Evolutionary conservation across 75 land plant species (phyloP).

Genomic region (Adiantum capillusveneris): DNA sequence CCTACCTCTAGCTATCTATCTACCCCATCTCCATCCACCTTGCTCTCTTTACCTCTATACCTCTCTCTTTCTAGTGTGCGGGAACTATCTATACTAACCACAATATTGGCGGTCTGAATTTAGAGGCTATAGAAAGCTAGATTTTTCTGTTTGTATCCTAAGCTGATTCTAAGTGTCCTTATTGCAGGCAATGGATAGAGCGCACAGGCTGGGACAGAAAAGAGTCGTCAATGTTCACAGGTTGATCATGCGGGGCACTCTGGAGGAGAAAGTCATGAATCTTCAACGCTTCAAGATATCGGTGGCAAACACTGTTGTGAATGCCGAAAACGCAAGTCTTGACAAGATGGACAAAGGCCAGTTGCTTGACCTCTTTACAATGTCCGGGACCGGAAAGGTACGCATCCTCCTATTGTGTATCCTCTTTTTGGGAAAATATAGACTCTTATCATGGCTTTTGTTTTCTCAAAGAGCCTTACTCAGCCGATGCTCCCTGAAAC

Average conservation of each 20-base stretch:
- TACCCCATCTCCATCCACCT: too few species aligned
- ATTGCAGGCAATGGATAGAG: constrained; percentile 99
- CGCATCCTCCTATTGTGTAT: not conserved
- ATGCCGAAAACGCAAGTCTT: constrained; percentile 91
- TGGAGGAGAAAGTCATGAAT: constrained; percentile 99
- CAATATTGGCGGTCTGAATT: too few species aligned
- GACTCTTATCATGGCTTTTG: not conserved
- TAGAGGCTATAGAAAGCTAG: too few species aligned
- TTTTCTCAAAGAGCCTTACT: constrained; percentile 44
- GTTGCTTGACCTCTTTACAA: constrained; percentile 83
- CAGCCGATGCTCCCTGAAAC: constrained; percentile 21
- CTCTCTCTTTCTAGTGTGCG: too few species aligned
- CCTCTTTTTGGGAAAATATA: not conserved
- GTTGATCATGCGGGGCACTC: constrained; percentile 94
- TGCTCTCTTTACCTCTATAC: too few species aligned
- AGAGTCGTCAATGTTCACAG: constrained; percentile 93
- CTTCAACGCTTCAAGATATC: constrained; percentile 91
- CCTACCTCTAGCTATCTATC: too few species aligned
- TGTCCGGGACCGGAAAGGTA: constrained; percentile 68
- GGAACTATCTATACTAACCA: too few species aligned
- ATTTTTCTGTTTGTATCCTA: too few species aligned
- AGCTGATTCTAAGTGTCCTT: too few species aligned
- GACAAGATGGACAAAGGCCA: constrained; percentile 95
- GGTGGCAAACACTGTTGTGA: constrained; percentile 80
- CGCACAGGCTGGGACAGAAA: constrained; percentile 93